Conservation (phyloP, 2,329 filamentous ascomycete species). For the Elsinoe necatrix region DNA sequence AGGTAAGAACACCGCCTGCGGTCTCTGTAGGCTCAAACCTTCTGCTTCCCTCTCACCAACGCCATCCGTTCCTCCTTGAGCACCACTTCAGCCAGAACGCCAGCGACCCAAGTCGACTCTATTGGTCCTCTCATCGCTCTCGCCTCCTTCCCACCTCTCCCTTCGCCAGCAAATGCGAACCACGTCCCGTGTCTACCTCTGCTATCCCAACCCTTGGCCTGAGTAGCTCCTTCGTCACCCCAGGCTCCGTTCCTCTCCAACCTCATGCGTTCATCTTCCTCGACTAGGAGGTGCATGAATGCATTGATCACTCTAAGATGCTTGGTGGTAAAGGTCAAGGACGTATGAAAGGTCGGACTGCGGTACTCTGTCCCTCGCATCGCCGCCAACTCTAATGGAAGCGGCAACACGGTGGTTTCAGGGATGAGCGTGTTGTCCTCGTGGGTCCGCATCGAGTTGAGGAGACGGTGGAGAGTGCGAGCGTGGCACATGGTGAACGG, state of each 20-base stretch:
- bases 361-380: slow-evolving; percentile 18
- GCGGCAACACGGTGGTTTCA: slow-evolving; percentile 20
- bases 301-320: slow-evolving; percentile 26
- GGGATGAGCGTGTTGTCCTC: slow-evolving; percentile 26
- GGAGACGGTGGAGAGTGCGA: slow-evolving; percentile 31
- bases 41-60: slow-evolving; percentile 10
- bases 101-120: slow-evolving; percentile 18
- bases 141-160: slow-evolving; percentile 11
- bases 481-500: slow-evolving; percentile 31
- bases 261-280: slow-evolving; percentile 24
- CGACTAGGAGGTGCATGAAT: slow-evolving; percentile 27
- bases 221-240: slow-evolving; percentile 19
- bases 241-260: slow-evolving; percentile 21
- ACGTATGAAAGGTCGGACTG: slow-evolving; percentile 20
- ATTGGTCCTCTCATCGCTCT: slow-evolving; percentile 17
- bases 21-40: background rate
- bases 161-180: slow-evolving; percentile 15
- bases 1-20: background rate
- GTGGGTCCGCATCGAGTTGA: slow-evolving; percentile 25
- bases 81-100: slow-evolving; percentile 19
- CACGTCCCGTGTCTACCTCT: slow-evolving; percentile 19
- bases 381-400: slow-evolving; percentile 17
- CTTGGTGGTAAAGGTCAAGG: slow-evolving; percentile 22
- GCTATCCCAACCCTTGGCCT: slow-evolving; percentile 16
- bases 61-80: slow-evolving; percentile 19